Base-by-base conservation (phyloP, 768 basidiomycete species). In the Suillus clintonianus region DNA sequence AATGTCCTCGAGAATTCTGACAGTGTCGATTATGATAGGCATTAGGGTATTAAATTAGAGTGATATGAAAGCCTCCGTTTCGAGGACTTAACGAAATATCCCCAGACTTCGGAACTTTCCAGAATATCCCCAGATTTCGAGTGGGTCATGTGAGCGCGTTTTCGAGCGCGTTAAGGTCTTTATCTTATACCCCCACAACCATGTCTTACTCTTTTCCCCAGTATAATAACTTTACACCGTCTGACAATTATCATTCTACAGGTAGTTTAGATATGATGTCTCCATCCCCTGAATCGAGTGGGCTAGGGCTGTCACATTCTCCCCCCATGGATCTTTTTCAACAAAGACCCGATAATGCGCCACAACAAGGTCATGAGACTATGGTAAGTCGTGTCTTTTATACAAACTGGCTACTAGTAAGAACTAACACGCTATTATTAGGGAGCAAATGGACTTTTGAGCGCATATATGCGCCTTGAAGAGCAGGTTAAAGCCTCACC, bases 211-310 rank as follows among this genome's bases (percentile, higher is more conserved):
- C 47, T 48, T 48, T 48, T 2, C 47, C 47, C 47, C 47, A 48
- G 47, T 48, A 48, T 48, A 48, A 48, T 48, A 10, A 27, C 24
- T 48, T 48, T 48, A 48, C 47, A 48, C 47, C 24, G 9, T 43
- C 60, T 62, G 62, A 69, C 57, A 66, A 61, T 61, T 66, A 37
- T 34, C 24, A 42, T 22, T 60, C 19, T 34, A 13, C 34, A 17
- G 32, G 13, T 17, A 15, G 22, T 4, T 43, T 19, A 15, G 24
- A 48, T 48, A 48, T 15, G 6, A 48, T 48, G 24, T 48, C 47
- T 48, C 47, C 47, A 5, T 48, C 47, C 47, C 47, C 47, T 48
- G 47, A 48, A 6, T 48, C 14, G 4, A 48, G 6, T 48, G 32
- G 32, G 32, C 32, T n/a, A n/a, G n/a, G n/a, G n/a, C n/a, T n/a